Percentiles rank a stretch among this genome's conserved stretches.
Evolutionary conservation across 2,329 filamentous ascomycete genomes (phyloP).

Genomic region (Fonsecaea monophora): DNA sequence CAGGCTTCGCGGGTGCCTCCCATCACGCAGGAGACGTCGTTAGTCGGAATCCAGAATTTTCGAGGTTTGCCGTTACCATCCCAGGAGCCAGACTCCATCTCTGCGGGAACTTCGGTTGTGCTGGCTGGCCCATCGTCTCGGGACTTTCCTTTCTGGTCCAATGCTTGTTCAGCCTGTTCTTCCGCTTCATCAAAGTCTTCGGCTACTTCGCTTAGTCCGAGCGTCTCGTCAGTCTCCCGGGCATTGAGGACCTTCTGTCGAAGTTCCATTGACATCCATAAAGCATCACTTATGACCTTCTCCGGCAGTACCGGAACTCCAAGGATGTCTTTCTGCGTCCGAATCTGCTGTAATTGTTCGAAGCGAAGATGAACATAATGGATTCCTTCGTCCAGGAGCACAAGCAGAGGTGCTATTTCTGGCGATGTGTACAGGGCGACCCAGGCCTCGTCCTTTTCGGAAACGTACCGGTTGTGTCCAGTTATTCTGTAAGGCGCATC

Average conservation of each 20-base stretch:
- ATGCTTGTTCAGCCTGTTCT: constrained; percentile 17
- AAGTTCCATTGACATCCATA: constrained; percentile 65
- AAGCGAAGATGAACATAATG: constrained; percentile 67
- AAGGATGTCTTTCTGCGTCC: constrained; percentile 58
- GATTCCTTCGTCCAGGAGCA: constrained; percentile 64
- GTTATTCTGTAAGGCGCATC: constrained; percentile 60
- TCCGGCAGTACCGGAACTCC: constrained; percentile 63
- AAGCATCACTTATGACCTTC: constrained; percentile 60
- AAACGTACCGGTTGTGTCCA: constrained; percentile 42
- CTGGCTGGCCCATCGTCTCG: constrained; percentile 41
- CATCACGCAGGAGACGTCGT: constrained; percentile 63
- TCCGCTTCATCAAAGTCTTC: constrained; percentile 39
- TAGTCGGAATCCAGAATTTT: constrained; percentile 64
- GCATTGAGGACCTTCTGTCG: constrained; percentile 63
- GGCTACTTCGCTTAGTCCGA: constrained; percentile 57
- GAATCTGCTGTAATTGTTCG: constrained; percentile 64
- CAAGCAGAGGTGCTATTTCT: constrained; percentile 62
- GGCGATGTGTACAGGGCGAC: constrained; percentile 60
- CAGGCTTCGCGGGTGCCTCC: constrained; percentile 61
- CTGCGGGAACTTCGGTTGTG: constrained; percentile 42
- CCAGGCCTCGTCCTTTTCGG: constrained; percentile 57
- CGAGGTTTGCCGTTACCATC: constrained; percentile 61
- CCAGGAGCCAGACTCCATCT: constrained; percentile 59
- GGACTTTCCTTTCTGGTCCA: constrained; percentile 54
- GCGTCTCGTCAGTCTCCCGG: constrained; percentile 58